phyloP scores from a whole-genome alignment of 345 rosid species.

The Ceriops decandra region DNA sequence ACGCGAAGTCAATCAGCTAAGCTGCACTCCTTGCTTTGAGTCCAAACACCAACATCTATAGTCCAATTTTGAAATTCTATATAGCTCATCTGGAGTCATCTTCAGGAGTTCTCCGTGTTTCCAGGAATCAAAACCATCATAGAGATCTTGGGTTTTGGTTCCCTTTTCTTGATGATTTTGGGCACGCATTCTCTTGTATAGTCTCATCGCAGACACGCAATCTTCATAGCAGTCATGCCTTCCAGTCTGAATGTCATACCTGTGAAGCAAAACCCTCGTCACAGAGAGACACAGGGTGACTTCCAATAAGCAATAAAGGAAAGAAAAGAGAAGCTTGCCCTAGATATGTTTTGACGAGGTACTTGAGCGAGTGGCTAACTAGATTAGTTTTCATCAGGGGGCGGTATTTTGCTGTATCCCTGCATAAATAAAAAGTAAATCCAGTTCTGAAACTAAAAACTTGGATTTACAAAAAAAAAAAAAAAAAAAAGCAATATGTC shows the following conservation, averaged over 20 bases:
- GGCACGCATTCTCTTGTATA: conserved; percentile 62
- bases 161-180: conserved; percentile 42
- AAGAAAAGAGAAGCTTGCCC: conserved; percentile 43
- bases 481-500: background rate
- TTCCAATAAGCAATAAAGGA: background rate
- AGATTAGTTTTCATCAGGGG: conserved; percentile 76
- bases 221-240: conserved; percentile 65
- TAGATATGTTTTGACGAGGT: conserved; percentile 56
- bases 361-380: conserved; percentile 72
- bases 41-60: conserved; percentile 75
- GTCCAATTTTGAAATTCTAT: conserved; percentile 46
- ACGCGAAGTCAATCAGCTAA: background rate
- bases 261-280: conserved; percentile 23
- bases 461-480: background rate
- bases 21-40: conserved; percentile 17
- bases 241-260: conserved; percentile 59
- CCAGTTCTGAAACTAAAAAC: background rate
- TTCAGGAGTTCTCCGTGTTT: conserved; percentile 50
- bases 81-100: conserved; percentile 56
- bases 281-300: background rate
- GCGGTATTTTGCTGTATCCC: conserved; percentile 72
- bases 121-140: conserved; percentile 33
- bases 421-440: conserved; percentile 20
- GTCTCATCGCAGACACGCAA: conserved; percentile 60
- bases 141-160: conserved; percentile 13